Evolutionary conservation across 768 basidiomycete genomes (phyloP).

Genomic region (Suillus hirtellus): DNA sequence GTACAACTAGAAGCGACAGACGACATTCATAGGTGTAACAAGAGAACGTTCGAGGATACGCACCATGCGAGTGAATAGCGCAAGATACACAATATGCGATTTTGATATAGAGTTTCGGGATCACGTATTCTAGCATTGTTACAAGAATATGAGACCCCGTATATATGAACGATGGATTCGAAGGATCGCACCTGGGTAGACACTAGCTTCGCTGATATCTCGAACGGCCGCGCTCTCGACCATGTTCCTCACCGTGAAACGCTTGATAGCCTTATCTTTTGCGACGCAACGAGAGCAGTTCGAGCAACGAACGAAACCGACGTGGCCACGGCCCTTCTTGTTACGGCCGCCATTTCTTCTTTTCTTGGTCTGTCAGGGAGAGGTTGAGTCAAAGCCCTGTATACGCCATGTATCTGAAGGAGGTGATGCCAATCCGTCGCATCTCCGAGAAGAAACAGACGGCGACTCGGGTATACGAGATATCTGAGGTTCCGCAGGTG

Average conservation of each 20-base stretch:
- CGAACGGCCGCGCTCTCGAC: conserved; percentile 98
- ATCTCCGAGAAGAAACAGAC: conserved; percentile 8
- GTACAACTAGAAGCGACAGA: conserved; percentile 71
- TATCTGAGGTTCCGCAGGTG: background rate
- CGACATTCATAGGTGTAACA: conserved; percentile 1
- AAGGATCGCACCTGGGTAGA: conserved; percentile 77
- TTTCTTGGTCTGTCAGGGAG: conserved; percentile 82
- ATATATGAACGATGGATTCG: background rate
- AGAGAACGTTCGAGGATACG: conserved; percentile 28
- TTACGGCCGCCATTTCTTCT: conserved; percentile 99
- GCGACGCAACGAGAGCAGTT: conserved; percentile 98
- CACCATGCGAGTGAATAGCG: conserved; percentile 98
- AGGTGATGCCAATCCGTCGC: background rate
- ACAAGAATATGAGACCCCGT: background rate
- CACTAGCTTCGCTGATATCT: conserved; percentile 94
- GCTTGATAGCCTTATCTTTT: conserved; percentile 99
- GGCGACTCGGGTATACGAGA: background rate
- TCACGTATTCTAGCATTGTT: conserved; percentile 73
- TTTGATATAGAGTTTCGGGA: conserved; percentile 98
- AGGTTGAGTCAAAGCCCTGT: conserved; percentile 11
- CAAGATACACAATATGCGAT: conserved; percentile 98
- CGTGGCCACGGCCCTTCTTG: conserved; percentile 99
- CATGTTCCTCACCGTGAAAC: conserved; percentile 99
- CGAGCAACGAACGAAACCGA: conserved; percentile 92
- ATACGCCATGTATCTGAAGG: conserved; percentile 9